Conservation (phyloP, 2,329 filamentous ascomycete species). For the Phoma sp. region DNA sequence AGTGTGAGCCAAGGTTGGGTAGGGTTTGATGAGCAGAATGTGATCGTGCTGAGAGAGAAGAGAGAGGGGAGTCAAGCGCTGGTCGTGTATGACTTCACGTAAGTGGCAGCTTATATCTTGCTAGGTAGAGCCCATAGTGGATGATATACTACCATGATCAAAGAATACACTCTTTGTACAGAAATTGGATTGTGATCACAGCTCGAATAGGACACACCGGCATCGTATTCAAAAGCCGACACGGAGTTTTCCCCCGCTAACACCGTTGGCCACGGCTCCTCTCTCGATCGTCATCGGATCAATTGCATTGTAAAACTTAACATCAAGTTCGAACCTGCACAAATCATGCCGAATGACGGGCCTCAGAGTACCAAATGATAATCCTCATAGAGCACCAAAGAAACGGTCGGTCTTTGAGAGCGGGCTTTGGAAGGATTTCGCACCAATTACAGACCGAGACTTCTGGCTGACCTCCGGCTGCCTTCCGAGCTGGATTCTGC, state of each 20-base stretch:
- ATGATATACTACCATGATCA: too few relatives aligned
- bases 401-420: not conserved
- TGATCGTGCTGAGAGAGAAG: constrained; percentile 82
- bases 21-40: constrained; percentile 89
- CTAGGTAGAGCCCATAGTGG: too few relatives aligned
- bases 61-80: constrained; percentile 73
- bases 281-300: not conserved
- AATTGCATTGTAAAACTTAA: not conserved
- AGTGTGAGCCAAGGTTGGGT: constrained; percentile 69
- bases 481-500: constrained; percentile 7
- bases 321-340: not conserved
- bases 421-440: constrained; percentile 1
- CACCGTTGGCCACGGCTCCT: not conserved
- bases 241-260: not conserved
- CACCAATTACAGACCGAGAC: constrained; percentile 15
- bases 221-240: constrained; percentile 9
- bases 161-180: too few relatives aligned
- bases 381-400: not conserved
- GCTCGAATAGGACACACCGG: not conserved
- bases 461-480: constrained; percentile 16
- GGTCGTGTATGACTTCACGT: constrained; percentile 88
- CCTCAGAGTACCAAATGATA: not conserved
- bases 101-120: too few relatives aligned
- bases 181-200: too few relatives aligned
- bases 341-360: too few relatives aligned